phyloP scores from a whole-genome alignment of 2,329 filamentous ascomycete species.

The Hymenoscyphus scutula region DNA sequence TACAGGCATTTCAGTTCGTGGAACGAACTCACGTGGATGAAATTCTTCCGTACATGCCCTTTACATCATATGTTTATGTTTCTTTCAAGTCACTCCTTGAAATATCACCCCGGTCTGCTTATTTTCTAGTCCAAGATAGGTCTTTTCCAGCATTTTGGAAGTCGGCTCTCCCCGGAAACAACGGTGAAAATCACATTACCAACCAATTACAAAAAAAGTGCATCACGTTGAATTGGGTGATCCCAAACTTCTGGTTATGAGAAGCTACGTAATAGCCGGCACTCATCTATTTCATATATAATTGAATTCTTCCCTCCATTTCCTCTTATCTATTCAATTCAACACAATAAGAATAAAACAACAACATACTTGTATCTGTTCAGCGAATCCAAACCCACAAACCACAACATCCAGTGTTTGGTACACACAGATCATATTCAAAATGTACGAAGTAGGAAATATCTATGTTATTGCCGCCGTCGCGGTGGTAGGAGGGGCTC shows the following conservation, averaged over 20 bases:
- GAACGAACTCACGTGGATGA: too few species aligned
- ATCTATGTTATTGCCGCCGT: constrained; percentile 36
- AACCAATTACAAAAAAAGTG: neutral
- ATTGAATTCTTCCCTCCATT: neutral
- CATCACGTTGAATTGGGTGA: neutral
- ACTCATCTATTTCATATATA: neutral
- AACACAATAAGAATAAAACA: neutral
- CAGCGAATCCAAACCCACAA: neutral
- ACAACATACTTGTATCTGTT: neutral
- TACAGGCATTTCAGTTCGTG: too few species aligned
- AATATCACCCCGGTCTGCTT: neutral
- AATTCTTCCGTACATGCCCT: neutral
- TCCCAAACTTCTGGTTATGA: neutral
- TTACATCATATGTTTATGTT: neutral
- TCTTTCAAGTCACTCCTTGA: neutral
- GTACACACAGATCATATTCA: constrained; percentile 4
- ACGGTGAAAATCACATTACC: neutral
- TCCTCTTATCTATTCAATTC: neutral
- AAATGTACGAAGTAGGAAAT: constrained; percentile 30
- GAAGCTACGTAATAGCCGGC: neutral
- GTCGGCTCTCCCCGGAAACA: neutral
- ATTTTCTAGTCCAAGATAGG: neutral
- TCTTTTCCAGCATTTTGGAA: neutral
- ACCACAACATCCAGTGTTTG: neutral
- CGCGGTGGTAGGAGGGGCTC: constrained; percentile 34